These are phyloP conservation scores for Gossypium ekmanianum DNA, from an alignment of 345 rosid species.

Conservation along the genomic window DNA sequence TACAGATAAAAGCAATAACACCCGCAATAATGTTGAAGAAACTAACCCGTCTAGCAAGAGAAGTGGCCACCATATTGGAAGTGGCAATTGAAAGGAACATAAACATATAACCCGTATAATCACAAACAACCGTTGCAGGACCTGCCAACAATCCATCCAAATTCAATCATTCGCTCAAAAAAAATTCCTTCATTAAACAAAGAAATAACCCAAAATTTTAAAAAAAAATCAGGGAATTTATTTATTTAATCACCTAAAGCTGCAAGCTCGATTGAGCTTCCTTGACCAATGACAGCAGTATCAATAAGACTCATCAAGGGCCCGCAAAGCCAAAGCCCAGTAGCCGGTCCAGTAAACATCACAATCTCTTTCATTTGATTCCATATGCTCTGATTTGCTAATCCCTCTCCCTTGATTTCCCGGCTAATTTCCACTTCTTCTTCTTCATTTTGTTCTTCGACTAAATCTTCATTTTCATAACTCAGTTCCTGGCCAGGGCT, in stretches of 20 bases:
- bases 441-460: conserved; percentile 12
- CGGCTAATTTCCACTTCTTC: conserved; percentile 16
- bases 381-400: conserved; percentile 67
- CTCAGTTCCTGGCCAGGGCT: conserved; percentile 30
- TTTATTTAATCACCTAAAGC: conserved; percentile 60
- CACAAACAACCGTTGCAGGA: conserved; percentile 89
- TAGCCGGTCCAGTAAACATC: conserved; percentile 83
- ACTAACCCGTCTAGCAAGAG: conserved; percentile 76
- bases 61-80: conserved; percentile 90
- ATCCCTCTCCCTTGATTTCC: conserved; percentile 32
- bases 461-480: conserved; percentile 17
- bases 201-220: background rate
- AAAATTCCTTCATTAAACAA: background rate
- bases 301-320: conserved; percentile 96
- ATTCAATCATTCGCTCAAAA: conserved; percentile 2
- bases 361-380: conserved; percentile 79
- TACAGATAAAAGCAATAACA: background rate
- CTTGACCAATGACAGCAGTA: conserved; percentile 85
- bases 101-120: conserved; percentile 63
- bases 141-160: conserved; percentile 42
- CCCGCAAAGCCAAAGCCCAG: conserved; percentile 85
- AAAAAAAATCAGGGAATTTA: background rate
- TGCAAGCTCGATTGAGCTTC: conserved; percentile 86
- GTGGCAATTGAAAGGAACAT: conserved; percentile 94
- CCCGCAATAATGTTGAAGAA: background rate